phyloP scores from a whole-genome alignment of 805 yeast genomes.

The Wickerhamiella cacticola region DNA sequence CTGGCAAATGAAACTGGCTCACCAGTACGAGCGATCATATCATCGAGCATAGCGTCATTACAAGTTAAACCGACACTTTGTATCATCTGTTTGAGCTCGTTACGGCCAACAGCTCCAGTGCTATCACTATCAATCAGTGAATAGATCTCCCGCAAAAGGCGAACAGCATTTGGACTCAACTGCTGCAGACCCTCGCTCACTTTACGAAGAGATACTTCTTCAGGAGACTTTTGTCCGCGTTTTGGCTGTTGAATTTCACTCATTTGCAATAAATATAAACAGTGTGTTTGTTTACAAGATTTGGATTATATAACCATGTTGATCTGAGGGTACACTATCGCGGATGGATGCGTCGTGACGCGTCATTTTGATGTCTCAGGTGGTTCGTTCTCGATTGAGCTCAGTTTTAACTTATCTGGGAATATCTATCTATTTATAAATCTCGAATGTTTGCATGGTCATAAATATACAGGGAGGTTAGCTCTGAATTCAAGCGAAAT shows the following conservation, averaged over 20 bases:
- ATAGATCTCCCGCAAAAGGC: constrained; percentile 23
- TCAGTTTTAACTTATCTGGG: too few species aligned
- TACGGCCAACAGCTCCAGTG: constrained; percentile 20
- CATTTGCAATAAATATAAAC: not conserved
- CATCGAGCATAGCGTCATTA: constrained; percentile 15
- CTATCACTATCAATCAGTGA: constrained; percentile 22
- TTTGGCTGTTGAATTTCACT: constrained; percentile 9
- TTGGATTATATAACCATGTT: not conserved
- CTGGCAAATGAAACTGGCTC: constrained; percentile 22
- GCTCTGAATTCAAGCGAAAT: not conserved
- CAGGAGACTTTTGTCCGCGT: not conserved
- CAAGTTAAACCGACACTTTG: constrained; percentile 20
- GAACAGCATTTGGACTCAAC: constrained; percentile 21
- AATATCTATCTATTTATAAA: too few species aligned
- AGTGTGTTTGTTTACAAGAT: constrained; percentile 5
- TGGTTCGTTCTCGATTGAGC: too few species aligned
- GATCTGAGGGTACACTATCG: too few species aligned
- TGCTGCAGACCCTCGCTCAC: constrained; percentile 23
- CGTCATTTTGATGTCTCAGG: too few species aligned
- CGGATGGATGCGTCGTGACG: too few species aligned
- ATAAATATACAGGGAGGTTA: not conserved
- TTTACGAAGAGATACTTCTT: constrained; percentile 16
- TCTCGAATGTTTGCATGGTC: too few species aligned
- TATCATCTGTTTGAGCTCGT: constrained; percentile 19
- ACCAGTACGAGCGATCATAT: constrained; percentile 23